phyloP scores from a whole-genome alignment of 768 basidiomycete genomes.

The Pleurotus tuoliensis region DNA sequence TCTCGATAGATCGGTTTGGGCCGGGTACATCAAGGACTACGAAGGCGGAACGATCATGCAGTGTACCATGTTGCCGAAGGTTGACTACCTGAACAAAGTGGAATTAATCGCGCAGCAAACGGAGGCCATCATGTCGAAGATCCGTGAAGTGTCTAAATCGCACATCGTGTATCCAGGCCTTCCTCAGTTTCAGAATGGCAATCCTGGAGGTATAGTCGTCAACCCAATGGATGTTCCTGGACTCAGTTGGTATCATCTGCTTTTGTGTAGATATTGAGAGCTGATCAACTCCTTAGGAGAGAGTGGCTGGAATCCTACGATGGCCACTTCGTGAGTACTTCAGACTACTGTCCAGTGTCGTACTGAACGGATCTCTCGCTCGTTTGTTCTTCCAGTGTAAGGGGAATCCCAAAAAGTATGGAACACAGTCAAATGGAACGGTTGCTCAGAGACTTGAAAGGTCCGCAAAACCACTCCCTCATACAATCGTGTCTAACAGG shows the following conservation, averaged over 20 bases:
- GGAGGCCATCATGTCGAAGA: constrained; percentile 86
- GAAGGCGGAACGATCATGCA: constrained; percentile 99
- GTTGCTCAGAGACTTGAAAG: constrained; percentile 71
- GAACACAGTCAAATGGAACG: constrained; percentile 70
- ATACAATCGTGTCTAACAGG: background rate
- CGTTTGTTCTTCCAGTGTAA: constrained; percentile 21
- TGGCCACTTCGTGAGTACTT: constrained; percentile 62
- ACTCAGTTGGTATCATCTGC: constrained; percentile 51
- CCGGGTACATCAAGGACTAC: constrained; percentile 99
- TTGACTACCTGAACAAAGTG: constrained; percentile 83
- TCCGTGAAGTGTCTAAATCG: constrained; percentile 81
- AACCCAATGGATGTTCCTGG: constrained; percentile 86
- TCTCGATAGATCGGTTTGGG: constrained; percentile 88
- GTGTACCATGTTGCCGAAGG: constrained; percentile 90
- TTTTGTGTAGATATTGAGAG: constrained; percentile 2
- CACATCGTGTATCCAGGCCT: constrained; percentile 83
- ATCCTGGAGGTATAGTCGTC: constrained; percentile 44
- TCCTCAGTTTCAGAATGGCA: constrained; percentile 65
- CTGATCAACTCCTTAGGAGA: constrained; percentile 52
- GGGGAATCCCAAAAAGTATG: constrained; percentile 39
- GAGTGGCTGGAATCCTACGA: constrained; percentile 88
- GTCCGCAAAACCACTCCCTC: background rate
- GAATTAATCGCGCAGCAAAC: constrained; percentile 77
- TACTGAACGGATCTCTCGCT: no score
- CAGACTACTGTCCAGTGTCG: no score